Evolutionary conservation across 2,329 filamentous ascomycete species (phyloP).

Genomic region (Ascosphaera apis): DNA sequence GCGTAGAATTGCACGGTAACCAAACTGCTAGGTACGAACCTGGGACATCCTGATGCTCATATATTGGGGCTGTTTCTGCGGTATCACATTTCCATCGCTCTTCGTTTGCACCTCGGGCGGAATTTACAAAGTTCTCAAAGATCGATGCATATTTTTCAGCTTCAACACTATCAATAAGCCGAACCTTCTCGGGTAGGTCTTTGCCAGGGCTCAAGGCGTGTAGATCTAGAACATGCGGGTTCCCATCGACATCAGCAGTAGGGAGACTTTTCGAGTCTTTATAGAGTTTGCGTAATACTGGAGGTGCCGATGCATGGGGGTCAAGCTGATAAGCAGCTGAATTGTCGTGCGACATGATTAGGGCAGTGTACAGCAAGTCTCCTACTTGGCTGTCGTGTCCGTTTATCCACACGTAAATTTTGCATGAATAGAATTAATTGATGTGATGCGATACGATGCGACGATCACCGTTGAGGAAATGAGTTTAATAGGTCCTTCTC

Average conservation of each 20-base stretch:
- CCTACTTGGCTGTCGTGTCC: too few relatives aligned
- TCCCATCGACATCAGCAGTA: conserved; percentile 25
- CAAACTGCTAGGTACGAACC: conserved; percentile 11
- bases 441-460: too few relatives aligned
- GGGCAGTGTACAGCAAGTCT: too few relatives aligned
- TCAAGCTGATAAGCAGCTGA: conserved; percentile 27
- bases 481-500: too few relatives aligned
- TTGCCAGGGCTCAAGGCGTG: conserved; percentile 15
- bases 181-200: conserved; percentile 7
- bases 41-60: conserved; percentile 14
- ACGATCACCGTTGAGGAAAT: too few relatives aligned
- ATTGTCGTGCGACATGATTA: not conserved
- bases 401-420: too few relatives aligned
- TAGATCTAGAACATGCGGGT: conserved; percentile 35
- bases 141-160: conserved; percentile 10
- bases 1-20: not conserved
- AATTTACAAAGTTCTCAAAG: conserved; percentile 12
- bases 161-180: conserved; percentile 1
- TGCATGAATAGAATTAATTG: too few relatives aligned
- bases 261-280: conserved; percentile 48
- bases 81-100: not conserved
- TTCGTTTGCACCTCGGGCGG: conserved; percentile 1
- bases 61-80: conserved; percentile 10
- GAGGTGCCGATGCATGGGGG: conserved; percentile 56
- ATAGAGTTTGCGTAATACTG: conserved; percentile 45